Percentiles rank a stretch among this genome's conserved stretches.
phyloP scores from a whole-genome alignment of 805 yeast species.

The Cyberlindnera mrakii region DNA sequence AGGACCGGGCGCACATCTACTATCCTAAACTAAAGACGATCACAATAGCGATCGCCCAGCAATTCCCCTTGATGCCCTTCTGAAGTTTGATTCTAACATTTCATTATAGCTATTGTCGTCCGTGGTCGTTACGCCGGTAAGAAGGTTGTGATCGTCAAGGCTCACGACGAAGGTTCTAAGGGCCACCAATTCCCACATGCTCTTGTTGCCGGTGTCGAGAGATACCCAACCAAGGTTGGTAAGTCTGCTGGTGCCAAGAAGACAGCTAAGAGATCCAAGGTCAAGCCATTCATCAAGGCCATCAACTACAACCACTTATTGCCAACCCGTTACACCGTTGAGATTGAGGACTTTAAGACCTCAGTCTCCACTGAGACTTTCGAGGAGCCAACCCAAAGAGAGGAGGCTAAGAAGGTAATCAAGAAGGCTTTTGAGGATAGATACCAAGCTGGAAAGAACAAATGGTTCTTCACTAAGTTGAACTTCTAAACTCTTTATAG shows the following conservation, averaged over 20 bases:
- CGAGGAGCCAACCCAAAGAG: slow-evolving; percentile 96
- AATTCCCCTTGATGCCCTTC: too few species aligned
- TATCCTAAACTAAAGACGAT: too few species aligned
- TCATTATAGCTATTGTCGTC: slow-evolving; percentile 71
- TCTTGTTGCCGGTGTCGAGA: slow-evolving; percentile 98
- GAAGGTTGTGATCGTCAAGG: slow-evolving; percentile 98
- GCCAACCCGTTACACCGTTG: slow-evolving; percentile 99
- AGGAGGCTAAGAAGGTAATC: slow-evolving; percentile 97
- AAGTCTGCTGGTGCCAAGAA: slow-evolving; percentile 93
- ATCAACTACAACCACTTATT: slow-evolving; percentile 99
- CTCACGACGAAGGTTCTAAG: slow-evolving; percentile 98
- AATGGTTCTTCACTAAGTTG: slow-evolving; percentile 99
- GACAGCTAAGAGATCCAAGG: slow-evolving; percentile 93
- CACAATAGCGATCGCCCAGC: too few species aligned
- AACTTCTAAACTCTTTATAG: slow-evolving; percentile 50
- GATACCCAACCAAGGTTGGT: slow-evolving; percentile 96
- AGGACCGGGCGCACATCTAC: too few species aligned
- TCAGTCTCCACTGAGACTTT: slow-evolving; percentile 90
- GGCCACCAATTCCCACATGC: slow-evolving; percentile 99
- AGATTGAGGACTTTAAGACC: slow-evolving; percentile 91
- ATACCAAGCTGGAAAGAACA: slow-evolving; percentile 99
- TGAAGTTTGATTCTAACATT: too few species aligned
- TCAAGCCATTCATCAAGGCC: slow-evolving; percentile 98
- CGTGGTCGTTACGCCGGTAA: slow-evolving; percentile 99
- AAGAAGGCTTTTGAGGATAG: slow-evolving; percentile 99